Base-by-base conservation (phyloP, 73 alveolate species). In the Stentor roeselii region DNA sequence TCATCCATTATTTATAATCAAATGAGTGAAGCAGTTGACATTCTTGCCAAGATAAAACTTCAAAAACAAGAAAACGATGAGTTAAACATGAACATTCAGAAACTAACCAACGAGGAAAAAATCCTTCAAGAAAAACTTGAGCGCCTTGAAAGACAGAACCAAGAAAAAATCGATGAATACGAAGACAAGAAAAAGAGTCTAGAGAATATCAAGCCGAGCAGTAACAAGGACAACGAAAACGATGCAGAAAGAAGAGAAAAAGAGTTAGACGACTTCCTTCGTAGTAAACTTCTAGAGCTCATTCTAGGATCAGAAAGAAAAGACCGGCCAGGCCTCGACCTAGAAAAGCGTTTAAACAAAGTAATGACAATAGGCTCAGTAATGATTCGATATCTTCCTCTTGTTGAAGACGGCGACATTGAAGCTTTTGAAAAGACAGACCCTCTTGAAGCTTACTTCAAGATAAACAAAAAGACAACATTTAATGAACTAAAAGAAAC, bases 231-330 rank as follows among this genome's bases (percentile, higher is more conserved):
- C 41, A 34, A 21, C 0, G 80, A 21, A 27, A 27, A 32, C n/a
- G 80, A 67, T 34, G 80, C 41, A n/a, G 80, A 67, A 67, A 67
- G 80, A 2, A 36, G 80, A 1, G 80, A 67, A 2, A 67, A 67
- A 2, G 80, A 67, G 41, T 40, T 67, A 27, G 80, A 67, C 11
- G 80, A 67, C n/a, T 67, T 36, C 2, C 27, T 67, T 21, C 21
- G 34, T 1, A 11, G 34, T 34, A n/a, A 34, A 1, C 80, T 67
- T 21, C 21, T 34, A 14, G 80, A 67, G 0, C 37, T 67, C 11
- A 67, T 67, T 27, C 21, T 27, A 67, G 37, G 41, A 0, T 36
- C 21, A 1, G 80, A 67, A 67, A 67, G 80, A 67, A 2, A 2
- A 1, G 14, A n/a, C 11, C 27, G 14, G 11, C n/a, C 21, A 67